Evolutionary conservation across 106 monocot genomes (phyloP), one percentile per base, ranked within the genome.

Genomic region (Amphibolis antarctica): DNA sequence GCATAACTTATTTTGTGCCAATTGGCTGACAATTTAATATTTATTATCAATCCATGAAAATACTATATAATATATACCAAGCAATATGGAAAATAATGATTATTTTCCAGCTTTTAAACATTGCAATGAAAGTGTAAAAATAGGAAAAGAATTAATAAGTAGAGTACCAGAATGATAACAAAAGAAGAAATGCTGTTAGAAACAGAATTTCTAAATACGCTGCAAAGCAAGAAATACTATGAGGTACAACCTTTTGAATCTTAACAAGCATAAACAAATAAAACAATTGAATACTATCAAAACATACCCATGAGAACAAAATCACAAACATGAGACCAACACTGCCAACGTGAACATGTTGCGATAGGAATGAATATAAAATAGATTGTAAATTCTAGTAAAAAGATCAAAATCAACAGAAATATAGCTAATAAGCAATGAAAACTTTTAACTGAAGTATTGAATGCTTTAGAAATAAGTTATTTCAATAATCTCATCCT

Each of bases 281-380:
- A 28, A 18, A 4, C 0, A 66, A 66, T 53, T 66, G 10, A 66
- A 18, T 30, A 2, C 19, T 51, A 26, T 11, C 12, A 71, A 46
- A 53, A 71, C 68, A 62, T 84, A 96, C 96, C 89, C 84, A 96
- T 90, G 26, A 96, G 84, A 51, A 96, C 63, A 71, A 96, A 96
- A 60, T 86, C 96, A 74, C 83, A 96, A 59, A 81, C 86, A 79
- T 76, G 68, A 22, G 78, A 80, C 96, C 96, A 96, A 71, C 73
- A 96, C 7, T 55, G 52, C 96, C 96, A 96, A 30, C 82, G 68
- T 66, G 80, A 54, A 68, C 89, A 96, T 47, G 81, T 78, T 67
- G 96, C 96, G 59, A 86, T 46, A 66, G 84, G 64, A 28, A 86
- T 82, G 28, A 52, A 71, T 46, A 73, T 49, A 67, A 96, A 86